Percentiles rank a stretch among this genome's conserved stretches.
These are phyloP conservation scores for Syzygium jambos DNA, from an alignment of 345 rosid species.

Conservation along the genomic window DNA sequence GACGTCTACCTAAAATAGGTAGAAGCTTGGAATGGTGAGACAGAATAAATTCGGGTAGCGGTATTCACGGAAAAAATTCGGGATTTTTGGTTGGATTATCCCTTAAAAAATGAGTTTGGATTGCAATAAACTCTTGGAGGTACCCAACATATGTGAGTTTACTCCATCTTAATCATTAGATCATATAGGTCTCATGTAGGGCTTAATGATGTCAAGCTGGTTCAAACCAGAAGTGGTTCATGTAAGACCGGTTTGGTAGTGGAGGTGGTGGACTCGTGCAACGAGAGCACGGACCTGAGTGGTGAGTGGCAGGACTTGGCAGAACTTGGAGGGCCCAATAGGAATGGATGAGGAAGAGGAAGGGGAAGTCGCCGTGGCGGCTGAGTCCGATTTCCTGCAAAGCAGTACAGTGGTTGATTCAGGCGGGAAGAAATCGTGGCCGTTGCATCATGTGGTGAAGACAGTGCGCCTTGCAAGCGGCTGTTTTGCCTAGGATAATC, in stretches of 20 bases:
- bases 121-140: not conserved
- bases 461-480: not conserved
- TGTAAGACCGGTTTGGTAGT: not conserved
- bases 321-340: not conserved
- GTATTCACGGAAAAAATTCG: fast-evolving
- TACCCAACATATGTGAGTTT: not conserved
- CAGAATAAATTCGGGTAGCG: not conserved
- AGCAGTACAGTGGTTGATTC: not conserved
- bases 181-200: not conserved
- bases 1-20: not conserved
- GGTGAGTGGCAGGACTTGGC: not conserved
- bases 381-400: not conserved
- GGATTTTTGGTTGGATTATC: not conserved
- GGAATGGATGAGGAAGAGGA: not conserved
- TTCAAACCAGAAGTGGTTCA: not conserved
- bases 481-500: not conserved
- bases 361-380: not conserved
- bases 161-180: not conserved
- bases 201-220: not conserved
- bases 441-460: not conserved
- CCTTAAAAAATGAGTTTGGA: not conserved
- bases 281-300: not conserved
- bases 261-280: not conserved
- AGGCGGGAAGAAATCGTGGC: not conserved
- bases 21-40: not conserved